These are phyloP conservation scores for Rhizopogon rudus DNA, from an alignment of 768 basidiomycete genomes.

Conservation along the genomic window DNA sequence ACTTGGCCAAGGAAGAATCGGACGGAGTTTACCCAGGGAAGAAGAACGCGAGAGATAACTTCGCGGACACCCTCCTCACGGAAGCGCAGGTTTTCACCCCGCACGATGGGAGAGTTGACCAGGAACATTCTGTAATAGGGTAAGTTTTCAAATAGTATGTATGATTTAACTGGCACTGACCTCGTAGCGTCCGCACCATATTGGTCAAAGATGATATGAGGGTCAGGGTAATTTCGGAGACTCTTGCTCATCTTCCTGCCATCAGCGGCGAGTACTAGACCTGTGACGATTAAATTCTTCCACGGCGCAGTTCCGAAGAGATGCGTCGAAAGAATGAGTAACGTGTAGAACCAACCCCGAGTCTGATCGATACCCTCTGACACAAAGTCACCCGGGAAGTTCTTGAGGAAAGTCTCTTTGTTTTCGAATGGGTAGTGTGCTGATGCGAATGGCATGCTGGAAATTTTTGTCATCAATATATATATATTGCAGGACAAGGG, in stretches of 20 bases:
- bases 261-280: constrained; percentile 92
- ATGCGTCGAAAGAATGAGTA: constrained; percentile 94
- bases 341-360: constrained; percentile 98
- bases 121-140: constrained; percentile 78
- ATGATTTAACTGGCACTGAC: constrained; percentile 29
- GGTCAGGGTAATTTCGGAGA: constrained; percentile 94
- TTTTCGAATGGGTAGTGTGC: constrained; percentile 98
- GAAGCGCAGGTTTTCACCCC: constrained; percentile 97
- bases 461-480: constrained; percentile 1
- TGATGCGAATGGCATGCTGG: constrained; percentile 97
- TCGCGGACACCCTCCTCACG: constrained; percentile 97
- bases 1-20: constrained; percentile 98
- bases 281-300: constrained; percentile 97
- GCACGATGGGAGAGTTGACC: constrained; percentile 97
- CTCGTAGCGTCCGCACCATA: constrained; percentile 96
- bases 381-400: constrained; percentile 94
- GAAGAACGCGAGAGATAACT: constrained; percentile 91
- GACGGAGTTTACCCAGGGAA: constrained; percentile 98
- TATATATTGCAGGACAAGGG: not conserved
- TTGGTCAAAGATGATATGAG: constrained; percentile 80
- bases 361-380: constrained; percentile 99
- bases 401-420: constrained; percentile 75
- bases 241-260: constrained; percentile 99
- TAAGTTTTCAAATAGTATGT: not conserved
- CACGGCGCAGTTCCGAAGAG: constrained; percentile 92